Evolutionary conservation across 1,284 basidiomycete genomes (phyloP), one percentile per base, ranked within the genome.

Genomic region (Pulveroboletus sp.): DNA sequence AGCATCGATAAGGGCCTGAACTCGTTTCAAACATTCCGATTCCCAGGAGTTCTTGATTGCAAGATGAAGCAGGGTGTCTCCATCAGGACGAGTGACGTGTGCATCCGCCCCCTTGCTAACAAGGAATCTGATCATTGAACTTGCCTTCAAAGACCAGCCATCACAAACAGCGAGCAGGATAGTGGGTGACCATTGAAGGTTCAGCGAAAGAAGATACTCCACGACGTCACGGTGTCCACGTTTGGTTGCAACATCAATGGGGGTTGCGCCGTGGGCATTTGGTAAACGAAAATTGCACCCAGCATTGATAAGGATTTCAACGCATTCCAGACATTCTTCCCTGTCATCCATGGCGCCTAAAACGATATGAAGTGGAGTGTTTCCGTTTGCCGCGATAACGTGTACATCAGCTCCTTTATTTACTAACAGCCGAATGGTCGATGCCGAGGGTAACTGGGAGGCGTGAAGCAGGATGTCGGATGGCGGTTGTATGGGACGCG

Each of bases 21-120:
- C 6, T 29, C 2, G 19, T 24, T 9, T 26, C 15, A 57, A 26
- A 9, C 36, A 35, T 19, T 51, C 40, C 6, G 6, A 12, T 3
- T 53, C 60, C 15, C 1, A 3, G 5, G 1, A 0, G 0, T 6
- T 1, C 1, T 0, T 40, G 17, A 50, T 44, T 3, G 40, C 3
- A 6, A 61, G 39, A 15, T 61, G 60, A 4, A 63, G 54, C 5
- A 41, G 13, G 0, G 45, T 53, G 8, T 65, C 42, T 2, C 53
- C 63, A 17, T 40, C 17, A 3, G 26, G 19, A 4, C 9, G 1
- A 15, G 35, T 17, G 2, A 4, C 16, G 13, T 41, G 49, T 4
- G 54, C 3, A 36, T 50, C 26, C 0, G 32, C 47, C 1, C 52
- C 62, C 2, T 59, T 58, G 5, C 21, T 33, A n/a, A 63, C 9